A percentile compares a stretch with the other conserved stretches of the same genome.
Conservation (phyloP, 441 rosid genomes). For the Lepidium campestre region DNA sequence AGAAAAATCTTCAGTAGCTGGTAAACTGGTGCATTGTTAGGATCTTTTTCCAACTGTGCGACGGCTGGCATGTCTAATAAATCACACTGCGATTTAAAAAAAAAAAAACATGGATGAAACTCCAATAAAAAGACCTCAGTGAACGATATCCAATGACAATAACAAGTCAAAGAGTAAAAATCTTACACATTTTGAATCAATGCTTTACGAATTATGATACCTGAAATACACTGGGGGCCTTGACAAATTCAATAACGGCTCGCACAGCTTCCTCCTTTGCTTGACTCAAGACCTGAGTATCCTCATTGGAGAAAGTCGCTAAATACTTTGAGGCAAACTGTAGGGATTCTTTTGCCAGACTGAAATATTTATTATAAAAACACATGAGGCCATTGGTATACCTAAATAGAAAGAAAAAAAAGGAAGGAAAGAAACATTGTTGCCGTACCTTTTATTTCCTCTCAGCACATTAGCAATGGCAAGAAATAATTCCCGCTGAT, state of each 20-base stretch:
- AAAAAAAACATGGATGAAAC: not conserved
- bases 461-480: constrained; percentile 60
- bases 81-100: constrained; percentile 58
- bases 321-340: constrained; percentile 75
- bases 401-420: not conserved
- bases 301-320: constrained; percentile 83
- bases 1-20: constrained; percentile 83
- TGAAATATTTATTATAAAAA: constrained; percentile 28
- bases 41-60: constrained; percentile 75
- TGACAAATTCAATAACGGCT: constrained; percentile 75
- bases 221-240: constrained; percentile 82
- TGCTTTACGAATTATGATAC: constrained; percentile 34
- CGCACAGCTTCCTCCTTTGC: constrained; percentile 89
- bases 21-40: constrained; percentile 56
- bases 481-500: constrained; percentile 76
- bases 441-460: constrained; percentile 71
- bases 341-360: constrained; percentile 68
- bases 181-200: not conserved
- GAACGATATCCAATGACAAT: not conserved
- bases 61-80: constrained; percentile 83
- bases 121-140: not conserved
- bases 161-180: not conserved
- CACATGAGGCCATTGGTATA: not conserved
- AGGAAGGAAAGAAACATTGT: not conserved
- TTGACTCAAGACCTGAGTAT: constrained; percentile 50